Conservation (phyloP, 441 rosid species). For the Populus hybrid region DNA sequence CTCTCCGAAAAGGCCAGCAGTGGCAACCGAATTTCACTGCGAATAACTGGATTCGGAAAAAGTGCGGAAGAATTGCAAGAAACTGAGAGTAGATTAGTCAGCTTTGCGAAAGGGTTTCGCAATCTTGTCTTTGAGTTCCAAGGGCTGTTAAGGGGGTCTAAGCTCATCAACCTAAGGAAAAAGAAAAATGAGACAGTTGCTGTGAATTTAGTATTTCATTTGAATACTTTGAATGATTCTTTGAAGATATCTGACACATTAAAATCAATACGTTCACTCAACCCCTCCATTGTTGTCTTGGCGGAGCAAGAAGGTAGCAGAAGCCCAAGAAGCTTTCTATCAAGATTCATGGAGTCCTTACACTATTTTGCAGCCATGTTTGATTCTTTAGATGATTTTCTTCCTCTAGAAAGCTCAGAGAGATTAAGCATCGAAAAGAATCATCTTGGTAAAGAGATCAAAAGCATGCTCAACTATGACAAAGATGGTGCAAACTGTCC, state of each 20-base stretch:
- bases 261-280: conserved; percentile 35
- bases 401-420: conserved; percentile 51
- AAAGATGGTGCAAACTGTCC: conserved; percentile 12
- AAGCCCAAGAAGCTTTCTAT: conserved; percentile 41
- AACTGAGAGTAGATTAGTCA: conserved; percentile 50
- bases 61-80: conserved; percentile 48
- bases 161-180: conserved; percentile 30
- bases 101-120: conserved; percentile 46
- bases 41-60: conserved; percentile 48
- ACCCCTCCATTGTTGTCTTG: conserved; percentile 47
- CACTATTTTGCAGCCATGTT: conserved; percentile 70
- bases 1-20: conserved; percentile 50
- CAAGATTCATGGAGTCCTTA: conserved; percentile 62
- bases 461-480: conserved; percentile 43
- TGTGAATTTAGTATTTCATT: conserved; percentile 51
- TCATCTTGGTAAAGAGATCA: conserved; percentile 59
- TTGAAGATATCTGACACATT: conserved; percentile 39
- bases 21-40: conserved; percentile 34
- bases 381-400: conserved; percentile 62
- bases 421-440: conserved; percentile 58
- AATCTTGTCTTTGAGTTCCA: conserved; percentile 56
- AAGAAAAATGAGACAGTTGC: conserved; percentile 56
- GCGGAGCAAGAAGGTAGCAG: conserved; percentile 57
- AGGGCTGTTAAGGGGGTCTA: conserved; percentile 41
- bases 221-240: conserved; percentile 32